phyloP scores from a whole-genome alignment of 140 eudicot species.

The Ambrosia hybrid region DNA sequence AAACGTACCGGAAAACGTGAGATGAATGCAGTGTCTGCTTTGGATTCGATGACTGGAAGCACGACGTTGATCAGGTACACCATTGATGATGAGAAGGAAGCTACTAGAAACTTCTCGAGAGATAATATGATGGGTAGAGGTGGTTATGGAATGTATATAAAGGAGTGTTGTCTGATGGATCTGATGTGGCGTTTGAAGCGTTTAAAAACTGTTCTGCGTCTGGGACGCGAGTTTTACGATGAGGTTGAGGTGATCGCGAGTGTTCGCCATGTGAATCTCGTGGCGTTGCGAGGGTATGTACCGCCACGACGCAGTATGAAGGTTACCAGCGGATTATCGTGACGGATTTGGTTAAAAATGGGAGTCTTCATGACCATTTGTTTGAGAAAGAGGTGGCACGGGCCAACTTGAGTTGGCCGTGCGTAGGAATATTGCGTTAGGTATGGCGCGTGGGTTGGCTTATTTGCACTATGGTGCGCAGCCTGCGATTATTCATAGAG shows the following conservation, averaged over 20 bases:
- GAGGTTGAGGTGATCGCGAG: conserved; percentile 64
- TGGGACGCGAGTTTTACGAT: conserved; percentile 56
- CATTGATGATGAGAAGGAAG: conserved; percentile 66
- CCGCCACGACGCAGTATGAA: conserved; percentile 65
- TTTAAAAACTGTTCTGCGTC: conserved; percentile 83
- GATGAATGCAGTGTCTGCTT: conserved; percentile 32
- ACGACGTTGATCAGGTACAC: conserved; percentile 58
- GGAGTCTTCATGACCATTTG: conserved; percentile 79
- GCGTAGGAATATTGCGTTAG: conserved; percentile 68
- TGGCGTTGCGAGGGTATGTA: conserved; percentile 76
- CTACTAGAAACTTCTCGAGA: conserved; percentile 73
- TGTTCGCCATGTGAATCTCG: conserved; percentile 74
- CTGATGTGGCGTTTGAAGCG: conserved; percentile 88
- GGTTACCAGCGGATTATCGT: conserved; percentile 86
- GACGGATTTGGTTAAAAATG: conserved; percentile 75
- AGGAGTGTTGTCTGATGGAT: conserved; percentile 61
- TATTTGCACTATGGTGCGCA: conserved; percentile 83
- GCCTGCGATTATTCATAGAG: conserved; percentile 74
- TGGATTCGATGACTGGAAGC: conserved; percentile 59
- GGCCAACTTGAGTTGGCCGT: conserved; percentile 63
- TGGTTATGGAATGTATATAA: conserved; percentile 89
- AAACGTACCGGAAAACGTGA: conserved; percentile 29
- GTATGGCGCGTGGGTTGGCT: conserved; percentile 75
- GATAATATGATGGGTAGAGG: conserved; percentile 76
- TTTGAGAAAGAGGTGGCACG: conserved; percentile 36